Evolutionary conservation across 805 yeast species (phyloP).

Genomic region (Monosporozyma solicola): DNA sequence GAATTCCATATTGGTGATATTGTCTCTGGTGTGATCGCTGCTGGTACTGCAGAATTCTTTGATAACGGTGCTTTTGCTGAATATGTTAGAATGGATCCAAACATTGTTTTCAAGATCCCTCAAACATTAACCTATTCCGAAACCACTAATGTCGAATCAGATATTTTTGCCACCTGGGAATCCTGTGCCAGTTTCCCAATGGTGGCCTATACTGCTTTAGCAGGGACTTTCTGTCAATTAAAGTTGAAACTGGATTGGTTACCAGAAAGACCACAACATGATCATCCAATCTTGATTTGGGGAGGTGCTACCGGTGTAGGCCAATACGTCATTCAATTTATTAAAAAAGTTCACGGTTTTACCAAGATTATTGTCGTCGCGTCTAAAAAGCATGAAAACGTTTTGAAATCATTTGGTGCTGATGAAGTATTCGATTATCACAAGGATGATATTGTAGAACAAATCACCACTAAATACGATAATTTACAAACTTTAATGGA

Average conservation of each 20-base stretch:
- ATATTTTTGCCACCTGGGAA: background rate
- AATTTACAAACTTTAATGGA: conserved; percentile 25
- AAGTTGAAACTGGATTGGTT: conserved; percentile 15
- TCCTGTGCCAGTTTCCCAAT: background rate
- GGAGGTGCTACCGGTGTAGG: conserved; percentile 66
- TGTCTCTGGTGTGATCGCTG: conserved; percentile 47
- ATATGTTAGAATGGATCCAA: conserved; percentile 28
- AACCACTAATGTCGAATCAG: background rate
- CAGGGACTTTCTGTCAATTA: conserved; percentile 29
- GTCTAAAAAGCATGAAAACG: conserved; percentile 35
- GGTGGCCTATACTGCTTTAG: conserved; percentile 4
- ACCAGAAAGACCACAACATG: conserved; percentile 19
- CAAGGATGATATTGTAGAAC: conserved; percentile 35
- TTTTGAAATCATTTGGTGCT: conserved; percentile 39
- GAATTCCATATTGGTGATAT: conserved; percentile 41
- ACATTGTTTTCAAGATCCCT: background rate
- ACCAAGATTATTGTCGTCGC: conserved; percentile 39
- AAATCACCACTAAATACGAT: conserved; percentile 29
- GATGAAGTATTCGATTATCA: conserved; percentile 39
- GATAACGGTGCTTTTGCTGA: conserved; percentile 52
- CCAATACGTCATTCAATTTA: conserved; percentile 45
- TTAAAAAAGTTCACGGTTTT: conserved; percentile 36
- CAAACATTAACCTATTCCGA: background rate
- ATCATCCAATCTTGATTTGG: conserved; percentile 42
- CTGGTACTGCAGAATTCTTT: conserved; percentile 35